Evolutionary conservation across 768 basidiomycete species (phyloP).

Genomic region (Auriscalpium microsporum): DNA sequence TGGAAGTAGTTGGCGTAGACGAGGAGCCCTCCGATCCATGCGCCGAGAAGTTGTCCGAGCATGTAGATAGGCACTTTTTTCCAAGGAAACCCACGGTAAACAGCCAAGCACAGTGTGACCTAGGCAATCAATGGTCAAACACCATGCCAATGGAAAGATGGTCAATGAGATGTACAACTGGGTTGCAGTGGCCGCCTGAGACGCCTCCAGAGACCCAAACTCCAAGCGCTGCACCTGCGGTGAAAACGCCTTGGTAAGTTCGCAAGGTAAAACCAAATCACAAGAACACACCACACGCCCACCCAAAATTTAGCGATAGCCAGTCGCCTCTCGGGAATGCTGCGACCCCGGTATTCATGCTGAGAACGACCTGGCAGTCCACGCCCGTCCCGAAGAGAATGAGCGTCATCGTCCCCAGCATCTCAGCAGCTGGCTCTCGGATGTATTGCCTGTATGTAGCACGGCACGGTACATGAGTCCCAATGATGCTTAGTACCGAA

Average conservation of each 20-base stretch:
- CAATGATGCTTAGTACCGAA: no score
- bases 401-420: conserved; percentile 7
- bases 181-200: conserved; percentile 57
- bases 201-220: conserved; percentile 60
- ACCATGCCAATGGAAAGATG: not conserved
- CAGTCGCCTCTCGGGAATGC: conserved; percentile 17
- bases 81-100: conserved; percentile 71
- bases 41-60: conserved; percentile 55
- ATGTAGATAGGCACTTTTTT: conserved; percentile 69
- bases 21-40: conserved; percentile 44
- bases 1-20: conserved; percentile 60
- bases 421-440: conserved; percentile 7
- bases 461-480: not conserved
- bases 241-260: not conserved
- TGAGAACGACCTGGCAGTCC: conserved; percentile 8
- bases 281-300: conserved; percentile 15
- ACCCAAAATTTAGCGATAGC: conserved; percentile 14
- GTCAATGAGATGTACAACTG: conserved; percentile 17
- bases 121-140: conserved; percentile 13
- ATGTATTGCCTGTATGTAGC: not conserved
- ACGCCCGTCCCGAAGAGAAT: conserved; percentile 8
- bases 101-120: conserved; percentile 64
- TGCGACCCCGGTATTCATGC: conserved; percentile 14
- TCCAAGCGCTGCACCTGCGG: conserved; percentile 47
- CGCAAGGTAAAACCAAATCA: not conserved